A percentile compares a stretch with the other conserved stretches of the same genome.
phyloP scores from a whole-genome alignment of 352 stramenopile species.

The Albugo candida region DNA sequence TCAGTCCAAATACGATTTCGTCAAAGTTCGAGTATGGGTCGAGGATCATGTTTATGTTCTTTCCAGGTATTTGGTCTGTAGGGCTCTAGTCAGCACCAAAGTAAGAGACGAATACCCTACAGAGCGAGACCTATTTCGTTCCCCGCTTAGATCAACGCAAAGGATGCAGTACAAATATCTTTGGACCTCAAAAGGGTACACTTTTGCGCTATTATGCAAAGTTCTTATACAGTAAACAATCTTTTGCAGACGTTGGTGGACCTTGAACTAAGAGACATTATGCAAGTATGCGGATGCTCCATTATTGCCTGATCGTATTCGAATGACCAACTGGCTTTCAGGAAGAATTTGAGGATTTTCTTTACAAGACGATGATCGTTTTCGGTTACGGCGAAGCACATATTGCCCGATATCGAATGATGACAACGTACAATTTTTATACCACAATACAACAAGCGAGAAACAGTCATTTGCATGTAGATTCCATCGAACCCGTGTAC shows the following conservation, averaged over 20 bases:
- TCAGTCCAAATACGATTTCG: conserved; percentile 81
- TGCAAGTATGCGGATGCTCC: conserved; percentile 20
- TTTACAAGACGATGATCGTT: conserved; percentile 81
- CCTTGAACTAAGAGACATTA: conserved; percentile 64
- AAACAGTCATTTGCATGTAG: conserved; percentile 10
- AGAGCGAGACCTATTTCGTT: background rate
- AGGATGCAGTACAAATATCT: conserved; percentile 74
- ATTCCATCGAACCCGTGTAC: conserved; percentile 68
- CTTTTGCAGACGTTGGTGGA: conserved; percentile 58
- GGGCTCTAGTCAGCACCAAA: conserved; percentile 71
- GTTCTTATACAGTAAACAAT: background rate
- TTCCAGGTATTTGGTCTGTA: conserved; percentile 68
- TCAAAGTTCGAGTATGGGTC: conserved; percentile 80
- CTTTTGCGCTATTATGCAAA: background rate
- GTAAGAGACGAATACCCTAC: conserved; percentile 9
- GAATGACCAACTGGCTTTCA: conserved; percentile 4
- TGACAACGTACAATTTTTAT: conserved; percentile 35
- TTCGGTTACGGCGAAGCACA: conserved; percentile 74
- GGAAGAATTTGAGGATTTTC: conserved; percentile 80
- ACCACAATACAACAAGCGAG: background rate
- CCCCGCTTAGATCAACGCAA: conserved; percentile 43
- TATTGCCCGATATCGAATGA: conserved; percentile 75
- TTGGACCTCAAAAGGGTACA: conserved; percentile 68
- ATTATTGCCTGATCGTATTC: background rate
- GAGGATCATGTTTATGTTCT: conserved; percentile 80